Evolutionary conservation across 2,329 filamentous ascomycete genomes (phyloP), one percentile per base, ranked within the genome.

Genomic region (Amphichorda felina): DNA sequence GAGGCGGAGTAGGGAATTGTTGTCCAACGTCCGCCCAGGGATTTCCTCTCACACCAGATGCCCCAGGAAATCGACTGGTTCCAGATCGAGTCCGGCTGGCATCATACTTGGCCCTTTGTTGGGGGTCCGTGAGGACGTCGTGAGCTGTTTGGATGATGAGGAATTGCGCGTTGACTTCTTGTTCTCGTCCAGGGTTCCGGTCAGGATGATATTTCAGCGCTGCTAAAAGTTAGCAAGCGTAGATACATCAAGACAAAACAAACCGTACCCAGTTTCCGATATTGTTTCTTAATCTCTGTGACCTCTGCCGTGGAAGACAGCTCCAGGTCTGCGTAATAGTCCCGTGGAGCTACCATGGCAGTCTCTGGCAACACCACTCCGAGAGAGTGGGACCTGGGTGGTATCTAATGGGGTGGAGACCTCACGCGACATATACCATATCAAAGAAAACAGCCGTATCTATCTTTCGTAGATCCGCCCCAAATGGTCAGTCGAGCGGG

Each of bases 181-280:
- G 61, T 58, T 94, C 86, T 50, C 74, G 75, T 35, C 87, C 87
- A 9, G 81, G 84, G 50, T 94, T 94, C 40, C 87, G 80, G 54
- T 94, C 87, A 7, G 87, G 87, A 50, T 94, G 87, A 50, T 82
- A 93, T 55, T 83, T 82, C 32, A 93, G 66, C 33, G 86, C 86
- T 86, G 38, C 18, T 15, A 18, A 13, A 28, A n/a, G 24, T 37
- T 14, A 37, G 36, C 24, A 9, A 25, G 10, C 13, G 15, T 17
- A 11, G 15, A 19, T 7, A 3, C 29, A 10, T 9, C n/a, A n/a
- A n/a, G 15, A 16, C 15, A 11, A 11, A 11, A 8, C 8, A 8
- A 16, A n/a, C 27, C 66, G 39, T 62, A 85, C 82, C 82, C 50
- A 94, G 72, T 56, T 86, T 87, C 45, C 82, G 75, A 57, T 87